phyloP scores from a whole-genome alignment of 2,329 filamentous ascomycete species.

The Fusarium begoniae region DNA sequence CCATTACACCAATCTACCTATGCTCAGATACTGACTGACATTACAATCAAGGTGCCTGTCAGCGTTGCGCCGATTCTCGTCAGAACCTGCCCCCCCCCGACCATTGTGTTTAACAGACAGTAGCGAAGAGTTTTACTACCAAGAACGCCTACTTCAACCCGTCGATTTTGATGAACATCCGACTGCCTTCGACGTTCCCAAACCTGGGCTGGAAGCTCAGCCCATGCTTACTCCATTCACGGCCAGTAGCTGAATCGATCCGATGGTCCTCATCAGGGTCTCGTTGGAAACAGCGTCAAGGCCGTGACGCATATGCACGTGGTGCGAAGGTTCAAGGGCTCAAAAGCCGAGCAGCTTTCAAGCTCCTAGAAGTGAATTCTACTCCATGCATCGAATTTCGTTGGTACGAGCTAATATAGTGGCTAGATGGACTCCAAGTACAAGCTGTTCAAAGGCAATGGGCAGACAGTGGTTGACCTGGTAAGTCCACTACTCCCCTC shows the following conservation, averaged over 20 bases:
- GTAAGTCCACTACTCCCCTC: slow-evolving; percentile 56
- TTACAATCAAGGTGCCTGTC: neutral
- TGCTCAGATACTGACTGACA: neutral
- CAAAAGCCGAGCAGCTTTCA: slow-evolving; percentile 93
- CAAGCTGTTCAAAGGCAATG: slow-evolving; percentile 74
- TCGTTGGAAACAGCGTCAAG: slow-evolving; percentile 85
- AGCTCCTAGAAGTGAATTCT: slow-evolving; percentile 78
- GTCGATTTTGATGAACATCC: slow-evolving; percentile 8
- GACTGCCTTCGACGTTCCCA: neutral
- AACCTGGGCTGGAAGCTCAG: neutral
- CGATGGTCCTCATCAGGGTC: slow-evolving; percentile 67
- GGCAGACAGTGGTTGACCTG: slow-evolving; percentile 90
- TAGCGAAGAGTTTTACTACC: neutral
- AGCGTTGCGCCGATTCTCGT: neutral
- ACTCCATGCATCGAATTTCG: no score
- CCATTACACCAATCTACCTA: neutral
- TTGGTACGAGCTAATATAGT: neutral
- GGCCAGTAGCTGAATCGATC: neutral
- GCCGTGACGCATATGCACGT: slow-evolving; percentile 74
- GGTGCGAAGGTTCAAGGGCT: slow-evolving; percentile 81
- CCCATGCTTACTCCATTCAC: neutral
- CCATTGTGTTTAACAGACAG: neutral
- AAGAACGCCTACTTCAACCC: neutral
- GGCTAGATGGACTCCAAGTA: slow-evolving; percentile 82
- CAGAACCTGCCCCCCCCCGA: neutral